Evolutionary conservation across 371 early-diverging fungal genomes (phyloP).

Genomic region (Mucor circinelloides): DNA sequence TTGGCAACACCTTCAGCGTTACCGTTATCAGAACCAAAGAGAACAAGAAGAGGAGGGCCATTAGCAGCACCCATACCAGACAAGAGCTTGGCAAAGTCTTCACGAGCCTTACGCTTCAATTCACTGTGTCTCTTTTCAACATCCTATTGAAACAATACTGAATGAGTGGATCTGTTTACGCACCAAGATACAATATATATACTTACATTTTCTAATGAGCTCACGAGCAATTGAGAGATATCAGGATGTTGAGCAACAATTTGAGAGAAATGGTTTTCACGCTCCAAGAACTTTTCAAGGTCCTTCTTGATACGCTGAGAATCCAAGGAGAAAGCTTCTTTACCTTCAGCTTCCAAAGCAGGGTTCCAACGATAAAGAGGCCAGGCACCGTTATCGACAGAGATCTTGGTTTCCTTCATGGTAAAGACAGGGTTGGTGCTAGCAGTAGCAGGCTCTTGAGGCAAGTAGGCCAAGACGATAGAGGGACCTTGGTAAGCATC

Average conservation of each 20-base stretch:
- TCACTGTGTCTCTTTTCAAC: slow-evolving; percentile 56
- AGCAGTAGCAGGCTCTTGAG: slow-evolving; percentile 47
- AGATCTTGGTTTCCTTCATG: slow-evolving; percentile 86
- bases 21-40: slow-evolving; percentile 92
- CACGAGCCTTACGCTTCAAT: slow-evolving; percentile 54
- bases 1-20: slow-evolving; percentile 86
- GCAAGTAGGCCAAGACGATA: slow-evolving; percentile 87
- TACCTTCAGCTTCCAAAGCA: slow-evolving; percentile 53
- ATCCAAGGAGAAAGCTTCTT: slow-evolving; percentile 79
- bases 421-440: slow-evolving; percentile 56
- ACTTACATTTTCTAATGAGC: slow-evolving; percentile 53
- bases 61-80: slow-evolving; percentile 69
- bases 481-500: slow-evolving; percentile 90
- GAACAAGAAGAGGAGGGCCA: slow-evolving; percentile 79
- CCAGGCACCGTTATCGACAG: slow-evolving; percentile 91
- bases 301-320: slow-evolving; percentile 84
- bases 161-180: background rate
- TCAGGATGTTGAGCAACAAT: slow-evolving; percentile 67
- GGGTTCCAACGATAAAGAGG: slow-evolving; percentile 96
- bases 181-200: background rate
- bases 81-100: slow-evolving; percentile 70
- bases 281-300: slow-evolving; percentile 78
- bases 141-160: slow-evolving; percentile 33
- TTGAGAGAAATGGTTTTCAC: slow-evolving; percentile 81
- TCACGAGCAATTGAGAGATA: slow-evolving; percentile 55